Evolutionary conservation across 2,329 filamentous ascomycete species (phyloP).

Genomic region (Xylaria polymorpha): DNA sequence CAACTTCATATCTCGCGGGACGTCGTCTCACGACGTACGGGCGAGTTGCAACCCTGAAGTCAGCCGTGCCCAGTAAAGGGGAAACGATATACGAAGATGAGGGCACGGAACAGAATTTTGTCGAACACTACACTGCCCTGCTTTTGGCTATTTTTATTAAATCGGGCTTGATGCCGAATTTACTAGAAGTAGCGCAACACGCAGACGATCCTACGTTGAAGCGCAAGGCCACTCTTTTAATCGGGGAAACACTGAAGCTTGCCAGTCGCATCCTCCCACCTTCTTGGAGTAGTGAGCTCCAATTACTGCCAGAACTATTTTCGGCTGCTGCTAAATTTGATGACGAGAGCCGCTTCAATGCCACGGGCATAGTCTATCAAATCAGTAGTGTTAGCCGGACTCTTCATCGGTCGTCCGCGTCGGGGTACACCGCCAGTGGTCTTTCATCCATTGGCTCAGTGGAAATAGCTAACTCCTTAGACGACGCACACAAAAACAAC

Average conservation of each 20-base stretch:
- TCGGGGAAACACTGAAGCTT: conserved; percentile 91
- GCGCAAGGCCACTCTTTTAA: conserved; percentile 88
- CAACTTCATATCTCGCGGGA: conserved; percentile 92
- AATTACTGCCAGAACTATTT: conserved; percentile 88
- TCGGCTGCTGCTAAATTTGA: conserved; percentile 78
- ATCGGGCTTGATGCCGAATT: conserved; percentile 74
- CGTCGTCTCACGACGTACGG: conserved; percentile 94
- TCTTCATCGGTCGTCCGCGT: conserved; percentile 79
- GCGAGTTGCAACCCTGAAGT: conserved; percentile 86
- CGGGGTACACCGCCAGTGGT: conserved; percentile 53
- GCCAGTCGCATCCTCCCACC: conserved; percentile 86
- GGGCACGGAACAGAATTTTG: conserved; percentile 81
- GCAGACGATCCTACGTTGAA: conserved; percentile 77
- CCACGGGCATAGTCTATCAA: conserved; percentile 93
- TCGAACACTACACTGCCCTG: conserved; percentile 93
- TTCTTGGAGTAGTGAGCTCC: conserved; percentile 83
- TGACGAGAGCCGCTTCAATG: conserved; percentile 78
- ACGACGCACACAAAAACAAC: conserved; percentile 67
- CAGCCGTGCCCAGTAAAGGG: conserved; percentile 61
- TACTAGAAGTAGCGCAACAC: conserved; percentile 74
- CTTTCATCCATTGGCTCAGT: conserved; percentile 59
- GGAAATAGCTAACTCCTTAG: conserved; percentile 62
- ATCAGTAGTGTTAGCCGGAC: conserved; percentile 98
- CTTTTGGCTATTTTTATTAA: conserved; percentile 87
- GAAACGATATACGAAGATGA: conserved; percentile 71